Conservation (phyloP, 495 filamentous ascomycete species). For the Neurospora africana region DNA sequence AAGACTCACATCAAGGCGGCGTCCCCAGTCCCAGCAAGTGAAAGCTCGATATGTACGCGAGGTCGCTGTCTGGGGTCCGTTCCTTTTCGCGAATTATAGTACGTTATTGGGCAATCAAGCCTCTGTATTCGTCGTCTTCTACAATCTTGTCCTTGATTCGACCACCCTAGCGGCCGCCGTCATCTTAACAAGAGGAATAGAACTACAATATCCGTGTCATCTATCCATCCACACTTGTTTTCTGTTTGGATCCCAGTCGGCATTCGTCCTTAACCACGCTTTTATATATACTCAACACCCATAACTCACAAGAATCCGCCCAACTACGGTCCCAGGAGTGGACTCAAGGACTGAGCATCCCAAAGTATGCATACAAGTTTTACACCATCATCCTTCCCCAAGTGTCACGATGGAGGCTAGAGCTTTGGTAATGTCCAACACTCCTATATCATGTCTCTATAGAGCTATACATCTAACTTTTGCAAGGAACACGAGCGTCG, state of each 20-base stretch:
- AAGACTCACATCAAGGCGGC: background rate
- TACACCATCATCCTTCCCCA: background rate
- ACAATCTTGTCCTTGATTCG: background rate
- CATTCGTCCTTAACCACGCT: background rate
- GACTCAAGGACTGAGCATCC: background rate
- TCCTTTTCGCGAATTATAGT: background rate
- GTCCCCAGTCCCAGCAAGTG: background rate
- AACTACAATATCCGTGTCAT: background rate
- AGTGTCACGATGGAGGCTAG: conserved; percentile 18
- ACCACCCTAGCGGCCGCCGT: no score
- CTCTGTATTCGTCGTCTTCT: background rate
- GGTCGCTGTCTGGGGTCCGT: background rate
- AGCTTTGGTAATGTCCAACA: conserved; percentile 6
- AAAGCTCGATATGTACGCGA: background rate
- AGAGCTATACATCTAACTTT: conserved; percentile 17
- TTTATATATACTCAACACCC: background rate
- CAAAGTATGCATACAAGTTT: conserved; percentile 3
- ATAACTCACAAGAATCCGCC: background rate
- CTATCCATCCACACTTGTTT: background rate
- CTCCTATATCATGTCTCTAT: background rate
- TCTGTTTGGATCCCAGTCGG: background rate
- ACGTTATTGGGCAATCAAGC: background rate
- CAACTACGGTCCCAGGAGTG: background rate
- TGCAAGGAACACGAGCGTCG: conserved; percentile 51
- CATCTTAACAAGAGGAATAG: background rate